These are phyloP conservation scores for Urtica urens DNA, from an alignment of 306 rosid species.

Conservation along the genomic window DNA sequence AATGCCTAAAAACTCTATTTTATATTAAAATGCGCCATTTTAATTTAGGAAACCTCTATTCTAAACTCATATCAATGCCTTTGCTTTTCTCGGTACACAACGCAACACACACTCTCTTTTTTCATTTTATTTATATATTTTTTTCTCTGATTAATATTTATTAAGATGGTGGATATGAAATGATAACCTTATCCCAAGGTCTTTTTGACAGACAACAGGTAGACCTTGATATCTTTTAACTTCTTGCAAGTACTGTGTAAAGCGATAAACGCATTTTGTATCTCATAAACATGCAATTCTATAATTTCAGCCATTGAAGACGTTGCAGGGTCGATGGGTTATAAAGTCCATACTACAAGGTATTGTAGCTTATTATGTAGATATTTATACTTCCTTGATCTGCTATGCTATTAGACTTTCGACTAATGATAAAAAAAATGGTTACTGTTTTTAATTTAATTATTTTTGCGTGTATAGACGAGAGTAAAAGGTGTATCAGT, in stretches of 20 bases:
- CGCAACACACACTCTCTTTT: too few species aligned
- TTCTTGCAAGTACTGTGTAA: slow-evolving; percentile 58
- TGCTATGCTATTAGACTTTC: too few species aligned
- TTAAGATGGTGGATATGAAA: slow-evolving; percentile 96
- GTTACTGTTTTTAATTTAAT: slow-evolving; percentile 1
- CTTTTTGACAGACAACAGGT: slow-evolving; percentile 87
- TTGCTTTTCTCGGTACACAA: too few species aligned
- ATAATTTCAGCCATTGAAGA: slow-evolving; percentile 65
- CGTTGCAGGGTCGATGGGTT: slow-evolving; percentile 67
- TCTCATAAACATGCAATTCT: slow-evolving; percentile 67
- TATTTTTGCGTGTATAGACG: too few species aligned
- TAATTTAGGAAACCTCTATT: too few species aligned
- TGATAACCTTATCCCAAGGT: slow-evolving; percentile 93
- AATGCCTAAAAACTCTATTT: too few species aligned
- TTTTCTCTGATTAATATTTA: too few species aligned
- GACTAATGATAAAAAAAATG: not conserved
- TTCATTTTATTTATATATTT: too few species aligned
- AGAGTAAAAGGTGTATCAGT: slow-evolving; percentile 68
- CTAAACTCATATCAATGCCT: too few species aligned
- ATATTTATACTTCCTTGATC: too few species aligned
- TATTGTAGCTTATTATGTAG: too few species aligned
- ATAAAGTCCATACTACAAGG: slow-evolving; percentile 82
- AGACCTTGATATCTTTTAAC: slow-evolving; percentile 11
- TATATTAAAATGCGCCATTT: too few species aligned
- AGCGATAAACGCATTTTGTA: slow-evolving; percentile 90